These are phyloP conservation scores for Pisolithus marmoratus DNA, from an alignment of 768 basidiomycete genomes.

Conservation along the genomic window DNA sequence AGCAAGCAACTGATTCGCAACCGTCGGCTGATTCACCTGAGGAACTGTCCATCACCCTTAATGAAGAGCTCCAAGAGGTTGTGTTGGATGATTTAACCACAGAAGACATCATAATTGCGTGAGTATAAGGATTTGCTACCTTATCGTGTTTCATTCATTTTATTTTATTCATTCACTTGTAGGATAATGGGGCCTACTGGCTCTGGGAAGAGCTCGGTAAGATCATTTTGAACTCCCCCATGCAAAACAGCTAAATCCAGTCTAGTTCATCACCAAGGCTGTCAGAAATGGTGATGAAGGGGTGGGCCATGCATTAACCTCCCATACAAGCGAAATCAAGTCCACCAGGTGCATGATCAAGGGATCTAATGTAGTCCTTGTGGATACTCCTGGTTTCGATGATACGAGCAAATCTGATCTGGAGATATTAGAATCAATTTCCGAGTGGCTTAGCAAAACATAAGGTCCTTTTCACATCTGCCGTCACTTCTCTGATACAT, in stretches of 20 bases:
- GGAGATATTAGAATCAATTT: conserved; percentile 8
- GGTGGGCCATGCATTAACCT: conserved; percentile 5
- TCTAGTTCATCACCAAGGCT: conserved; percentile 5
- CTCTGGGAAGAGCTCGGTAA: conserved; percentile 20
- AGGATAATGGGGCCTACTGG: conserved; percentile 21
- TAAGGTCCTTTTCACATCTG: background rate
- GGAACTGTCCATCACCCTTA: background rate
- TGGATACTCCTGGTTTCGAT: conserved; percentile 22
- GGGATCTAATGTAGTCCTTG: conserved; percentile 10
- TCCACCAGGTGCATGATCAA: conserved; percentile 1
- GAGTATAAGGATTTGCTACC: background rate
- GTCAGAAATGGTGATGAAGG: conserved; percentile 1
- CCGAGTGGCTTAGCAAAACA: conserved; percentile 14
- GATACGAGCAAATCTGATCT: conserved; percentile 12
- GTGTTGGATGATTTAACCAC: background rate
- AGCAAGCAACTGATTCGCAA: background rate
- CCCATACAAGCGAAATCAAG: conserved; percentile 6
- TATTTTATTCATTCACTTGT: background rate
- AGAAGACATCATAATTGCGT: conserved; percentile 12
- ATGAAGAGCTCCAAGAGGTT: background rate
- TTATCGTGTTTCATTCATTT: background rate
- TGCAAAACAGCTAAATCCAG: background rate
- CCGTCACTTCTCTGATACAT: background rate
- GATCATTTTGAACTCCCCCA: background rate
- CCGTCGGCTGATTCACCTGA: too few species aligned